A percentile compares a stretch with the other conserved stretches of the same genome.
These are phyloP conservation scores for Nannizzia gypsea DNA, from an alignment of 2,329 filamentous ascomycete genomes.

Conservation along the genomic window DNA sequence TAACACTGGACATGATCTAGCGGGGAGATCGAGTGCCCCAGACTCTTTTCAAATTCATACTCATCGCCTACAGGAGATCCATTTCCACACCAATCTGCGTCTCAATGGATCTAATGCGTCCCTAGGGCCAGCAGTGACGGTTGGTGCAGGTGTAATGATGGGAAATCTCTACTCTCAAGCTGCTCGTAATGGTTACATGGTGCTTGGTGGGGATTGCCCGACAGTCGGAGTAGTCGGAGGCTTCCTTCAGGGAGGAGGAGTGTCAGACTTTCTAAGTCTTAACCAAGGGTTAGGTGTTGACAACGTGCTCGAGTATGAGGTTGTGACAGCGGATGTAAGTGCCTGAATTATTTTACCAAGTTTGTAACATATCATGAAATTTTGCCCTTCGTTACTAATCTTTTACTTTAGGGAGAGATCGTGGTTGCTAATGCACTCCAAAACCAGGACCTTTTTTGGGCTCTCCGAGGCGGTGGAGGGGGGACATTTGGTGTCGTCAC, in stretches of 20 bases:
- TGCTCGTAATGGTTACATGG: conserved; percentile 34
- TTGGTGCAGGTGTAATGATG: conserved; percentile 44
- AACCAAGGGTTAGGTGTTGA: conserved; percentile 50
- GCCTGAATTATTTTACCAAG: conserved; percentile 36
- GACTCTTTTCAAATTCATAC: conserved; percentile 33
- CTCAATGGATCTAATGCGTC: conserved; percentile 22
- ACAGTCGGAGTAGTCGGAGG: conserved; percentile 43
- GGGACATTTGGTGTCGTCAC: conserved; percentile 49
- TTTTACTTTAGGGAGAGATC: not conserved
- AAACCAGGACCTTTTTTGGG: conserved; percentile 52
- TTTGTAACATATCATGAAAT: conserved; percentile 20
- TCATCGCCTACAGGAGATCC: conserved; percentile 21
- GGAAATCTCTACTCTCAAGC: conserved; percentile 43
- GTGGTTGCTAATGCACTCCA: not conserved
- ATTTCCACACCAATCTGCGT: conserved; percentile 19
- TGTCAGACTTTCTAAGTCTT: conserved; percentile 40
- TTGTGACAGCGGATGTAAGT: conserved; percentile 38
- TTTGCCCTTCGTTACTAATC: not conserved
- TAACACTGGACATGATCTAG: conserved; percentile 45
- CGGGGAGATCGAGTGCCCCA: conserved; percentile 49
- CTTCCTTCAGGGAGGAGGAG: conserved; percentile 40
- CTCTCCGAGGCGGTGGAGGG: conserved; percentile 47
- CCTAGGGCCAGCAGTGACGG: conserved; percentile 41
- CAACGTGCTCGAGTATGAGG: conserved; percentile 45
- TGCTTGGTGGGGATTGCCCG: conserved; percentile 43